These are phyloP conservation scores for Xylaria sp. DNA, from an alignment of 2,329 filamentous ascomycete species.

Conservation along the genomic window DNA sequence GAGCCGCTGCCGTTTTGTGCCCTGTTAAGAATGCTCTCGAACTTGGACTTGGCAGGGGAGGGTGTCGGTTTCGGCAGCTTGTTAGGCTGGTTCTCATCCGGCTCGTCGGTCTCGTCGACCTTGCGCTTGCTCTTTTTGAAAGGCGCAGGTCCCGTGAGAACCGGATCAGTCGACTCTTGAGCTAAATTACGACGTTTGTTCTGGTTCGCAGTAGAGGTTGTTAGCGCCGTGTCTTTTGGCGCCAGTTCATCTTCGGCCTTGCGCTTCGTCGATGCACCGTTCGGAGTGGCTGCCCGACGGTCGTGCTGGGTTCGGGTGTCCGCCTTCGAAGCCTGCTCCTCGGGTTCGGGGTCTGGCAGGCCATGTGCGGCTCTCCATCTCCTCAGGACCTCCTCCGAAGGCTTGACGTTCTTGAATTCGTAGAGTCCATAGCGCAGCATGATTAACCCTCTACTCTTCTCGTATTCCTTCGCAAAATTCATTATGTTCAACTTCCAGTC, in stretches of 20 bases:
- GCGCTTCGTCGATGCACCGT: conserved; percentile 47
- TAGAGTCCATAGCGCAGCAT: conserved; percentile 64
- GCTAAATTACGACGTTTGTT: conserved; percentile 54
- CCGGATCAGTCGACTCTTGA: conserved; percentile 42
- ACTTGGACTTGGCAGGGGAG: conserved; percentile 58
- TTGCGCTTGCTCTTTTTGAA: conserved; percentile 57
- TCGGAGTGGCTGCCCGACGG: conserved; percentile 38
- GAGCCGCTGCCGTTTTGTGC: conserved; percentile 38
- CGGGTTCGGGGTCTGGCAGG: conserved; percentile 54
- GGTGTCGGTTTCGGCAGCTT: conserved; percentile 56
- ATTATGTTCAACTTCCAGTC: conserved; percentile 65
- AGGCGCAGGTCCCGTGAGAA: conserved; percentile 38
- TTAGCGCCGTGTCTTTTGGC: conserved; percentile 42
- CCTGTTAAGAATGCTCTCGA: conserved; percentile 61
- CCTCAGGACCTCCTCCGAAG: conserved; percentile 59
- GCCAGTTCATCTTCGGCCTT: conserved; percentile 58
- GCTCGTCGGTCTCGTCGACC: conserved; percentile 47
- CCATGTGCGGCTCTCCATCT: conserved; percentile 62
- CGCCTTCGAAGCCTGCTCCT: conserved; percentile 38
- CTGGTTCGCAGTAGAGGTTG: conserved; percentile 41
- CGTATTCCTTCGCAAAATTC: conserved; percentile 66
- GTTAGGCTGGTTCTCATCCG: conserved; percentile 50
- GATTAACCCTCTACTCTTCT: conserved; percentile 64
- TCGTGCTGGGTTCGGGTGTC: conserved; percentile 38
- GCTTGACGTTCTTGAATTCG: conserved; percentile 65